These are phyloP conservation scores for Aechmea fasciata DNA, from an alignment of 176 grass and related monocot genomes.

Conservation along the genomic window DNA sequence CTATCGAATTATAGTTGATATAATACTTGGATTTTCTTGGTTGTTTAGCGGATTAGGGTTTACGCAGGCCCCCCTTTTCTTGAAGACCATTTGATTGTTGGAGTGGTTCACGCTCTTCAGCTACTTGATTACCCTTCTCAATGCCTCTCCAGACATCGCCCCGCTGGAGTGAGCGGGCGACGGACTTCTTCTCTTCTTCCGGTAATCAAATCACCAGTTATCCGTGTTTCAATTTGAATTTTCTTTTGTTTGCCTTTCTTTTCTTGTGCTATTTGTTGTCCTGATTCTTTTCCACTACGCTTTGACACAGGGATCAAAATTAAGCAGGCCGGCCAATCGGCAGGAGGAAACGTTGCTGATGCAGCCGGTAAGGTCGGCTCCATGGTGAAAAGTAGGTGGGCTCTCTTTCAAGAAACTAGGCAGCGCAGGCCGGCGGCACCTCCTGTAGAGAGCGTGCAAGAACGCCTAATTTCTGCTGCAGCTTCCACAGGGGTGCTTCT, in stretches of 20 bases:
- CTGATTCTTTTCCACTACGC: slow-evolving; percentile 10
- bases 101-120: no score
- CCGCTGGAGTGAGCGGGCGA: slow-evolving; percentile 70
- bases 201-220: slow-evolving; percentile 30
- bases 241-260: not conserved
- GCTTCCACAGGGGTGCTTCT: slow-evolving; percentile 74
- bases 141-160: slow-evolving; percentile 67
- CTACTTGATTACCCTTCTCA: not conserved
- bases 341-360: slow-evolving; percentile 76
- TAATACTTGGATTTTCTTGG: not conserved
- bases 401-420: slow-evolving; percentile 68
- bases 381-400: slow-evolving; percentile 72
- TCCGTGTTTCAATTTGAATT: not conserved
- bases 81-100: no score
- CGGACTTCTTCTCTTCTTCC: slow-evolving; percentile 78
- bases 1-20: no score
- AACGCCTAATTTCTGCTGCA: slow-evolving; percentile 70
- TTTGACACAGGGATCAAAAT: slow-evolving; percentile 56
- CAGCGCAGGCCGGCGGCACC: slow-evolving; percentile 29
- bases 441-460: slow-evolving; percentile 65
- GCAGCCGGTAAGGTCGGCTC: slow-evolving; percentile 73
- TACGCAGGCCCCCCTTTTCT: not conserved
- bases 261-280: not conserved
- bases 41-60: not conserved
- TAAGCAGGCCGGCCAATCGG: slow-evolving; percentile 81